phyloP scores from a whole-genome alignment of 371 early-diverging fungal genomes.

The Mucor piriformis region DNA sequence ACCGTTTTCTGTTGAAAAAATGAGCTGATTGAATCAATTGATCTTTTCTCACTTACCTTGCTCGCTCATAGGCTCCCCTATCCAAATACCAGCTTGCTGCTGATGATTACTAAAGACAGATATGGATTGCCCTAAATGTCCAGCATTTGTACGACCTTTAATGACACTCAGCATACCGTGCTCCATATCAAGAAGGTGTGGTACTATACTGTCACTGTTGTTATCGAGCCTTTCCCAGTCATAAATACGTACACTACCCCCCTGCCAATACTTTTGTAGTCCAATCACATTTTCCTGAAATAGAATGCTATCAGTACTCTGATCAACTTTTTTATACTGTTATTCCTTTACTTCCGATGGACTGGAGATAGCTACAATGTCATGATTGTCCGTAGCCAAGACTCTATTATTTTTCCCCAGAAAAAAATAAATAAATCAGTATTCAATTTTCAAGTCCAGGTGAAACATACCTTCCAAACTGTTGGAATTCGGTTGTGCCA shows the following conservation, averaged over 20 bases:
- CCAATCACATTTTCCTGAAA: conserved; percentile 19
- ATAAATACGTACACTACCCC: conserved; percentile 45
- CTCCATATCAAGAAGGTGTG: conserved; percentile 11
- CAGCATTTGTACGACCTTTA: conserved; percentile 38
- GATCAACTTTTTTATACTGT: background rate
- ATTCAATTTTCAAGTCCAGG: too few relatives aligned
- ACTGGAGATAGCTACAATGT: conserved; percentile 33
- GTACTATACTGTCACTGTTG: background rate
- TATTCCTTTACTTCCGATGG: conserved; percentile 36
- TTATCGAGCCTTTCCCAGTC: conserved; percentile 12
- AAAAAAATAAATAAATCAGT: too few relatives aligned
- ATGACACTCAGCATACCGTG: conserved; percentile 24
- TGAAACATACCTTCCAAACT: conserved; percentile 49
- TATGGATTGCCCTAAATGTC: conserved; percentile 48
- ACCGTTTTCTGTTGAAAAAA: conserved; percentile 32
- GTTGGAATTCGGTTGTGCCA: conserved; percentile 44
- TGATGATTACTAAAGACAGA: conserved; percentile 22
- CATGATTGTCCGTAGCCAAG: conserved; percentile 7
- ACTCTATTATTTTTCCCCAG: background rate
- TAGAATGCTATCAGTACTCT: background rate
- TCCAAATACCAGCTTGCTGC: conserved; percentile 31
- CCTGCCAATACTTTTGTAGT: conserved; percentile 44
- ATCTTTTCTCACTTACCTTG: conserved; percentile 42
- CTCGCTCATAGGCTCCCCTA: conserved; percentile 53
- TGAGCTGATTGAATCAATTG: background rate